phyloP scores from a whole-genome alignment of 768 basidiomycete genomes.

The Boletus rubescentipes region DNA sequence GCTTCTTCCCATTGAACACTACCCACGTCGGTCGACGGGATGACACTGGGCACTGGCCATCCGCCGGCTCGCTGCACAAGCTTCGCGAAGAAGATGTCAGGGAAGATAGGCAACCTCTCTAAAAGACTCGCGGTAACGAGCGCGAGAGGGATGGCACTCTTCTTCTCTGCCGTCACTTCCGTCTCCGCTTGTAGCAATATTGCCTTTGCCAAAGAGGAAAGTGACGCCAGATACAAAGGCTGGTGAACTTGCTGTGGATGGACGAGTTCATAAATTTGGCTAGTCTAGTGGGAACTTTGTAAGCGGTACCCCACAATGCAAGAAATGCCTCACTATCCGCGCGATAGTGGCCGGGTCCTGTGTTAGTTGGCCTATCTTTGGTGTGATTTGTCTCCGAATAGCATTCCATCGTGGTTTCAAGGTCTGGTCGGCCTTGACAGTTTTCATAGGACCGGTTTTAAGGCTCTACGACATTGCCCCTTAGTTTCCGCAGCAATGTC shows the following conservation, averaged over 20 bases:
- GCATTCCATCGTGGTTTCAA: constrained; percentile 63
- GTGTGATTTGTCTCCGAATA: constrained; percentile 75
- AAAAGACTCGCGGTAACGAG: constrained; percentile 68
- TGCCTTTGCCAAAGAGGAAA: constrained; percentile 86
- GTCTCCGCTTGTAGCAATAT: constrained; percentile 91
- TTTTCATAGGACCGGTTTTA: constrained; percentile 62
- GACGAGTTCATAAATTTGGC: constrained; percentile 45
- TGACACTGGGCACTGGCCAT: constrained; percentile 74
- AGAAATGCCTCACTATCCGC: constrained; percentile 54
- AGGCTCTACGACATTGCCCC: constrained; percentile 42
- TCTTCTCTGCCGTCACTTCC: constrained; percentile 87
- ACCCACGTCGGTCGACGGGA: constrained; percentile 54
- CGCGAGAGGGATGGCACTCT: constrained; percentile 81
- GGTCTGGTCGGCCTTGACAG: constrained; percentile 57
- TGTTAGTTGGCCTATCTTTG: constrained; percentile 86
- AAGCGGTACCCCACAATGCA: constrained; percentile 10
- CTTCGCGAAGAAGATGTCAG: constrained; percentile 78
- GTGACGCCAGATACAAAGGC: constrained; percentile 67
- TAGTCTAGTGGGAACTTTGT: constrained; percentile 31
- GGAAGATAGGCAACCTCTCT: constrained; percentile 54
- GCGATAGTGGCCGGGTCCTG: constrained; percentile 60
- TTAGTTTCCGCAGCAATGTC: constrained; percentile 25
- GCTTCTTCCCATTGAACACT: constrained; percentile 44
- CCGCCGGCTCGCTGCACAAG: constrained; percentile 86
- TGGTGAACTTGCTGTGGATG: constrained; percentile 30